Evolutionary conservation across 306 rosid species (phyloP), one percentile per base, ranked within the genome.

Genomic region (Cotoneaster glaucophyllus): DNA sequence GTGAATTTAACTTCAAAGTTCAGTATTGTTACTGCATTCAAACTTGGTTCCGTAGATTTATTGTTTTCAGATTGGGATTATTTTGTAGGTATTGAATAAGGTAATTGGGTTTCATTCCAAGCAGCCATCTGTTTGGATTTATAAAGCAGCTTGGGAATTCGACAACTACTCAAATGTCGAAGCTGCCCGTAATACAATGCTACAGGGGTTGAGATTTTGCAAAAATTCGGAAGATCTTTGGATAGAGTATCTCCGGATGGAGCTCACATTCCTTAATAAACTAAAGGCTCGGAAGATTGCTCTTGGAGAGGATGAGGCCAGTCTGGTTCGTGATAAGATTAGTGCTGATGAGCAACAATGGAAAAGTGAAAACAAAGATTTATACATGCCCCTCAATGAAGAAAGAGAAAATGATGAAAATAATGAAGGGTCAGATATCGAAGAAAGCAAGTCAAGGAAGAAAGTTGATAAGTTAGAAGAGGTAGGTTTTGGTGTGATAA

Each of bases 81-180:
- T 63, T 74, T 67, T 79, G 77, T 77, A 95, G 98, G 96, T 87
- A 43, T 84, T 95, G 68, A 93, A 95, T 31, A 89, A 90, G 73
- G 80, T 86, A 77, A 80, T 90, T 56, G 86, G 96, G 84, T 89
- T 92, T 82, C 98, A 95, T 65, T 93, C 98, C 13, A 95, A 89
- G 84, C 93, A 90, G 65, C 93, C 97, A 0, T 91, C 92, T 62
- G 90, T 88, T 78, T 95, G 98, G 98, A 87, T 95, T 21, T 95
- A 95, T 84, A 96, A 96, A 77, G 98, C 98, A 29, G 96, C 97
- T 85, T 95, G 98, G 98, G 98, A 95, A 84, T 95, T 95, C 71
- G 97, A 90, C 84, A 88, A 83, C 67, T 89, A 89, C 85, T 80
- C 84, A 76, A 95, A 95, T 80, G 93, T 89, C 17, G 85, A 80